Evolutionary conservation across 306 rosid genomes (phyloP).

Genomic region (Malus sieversii): DNA sequence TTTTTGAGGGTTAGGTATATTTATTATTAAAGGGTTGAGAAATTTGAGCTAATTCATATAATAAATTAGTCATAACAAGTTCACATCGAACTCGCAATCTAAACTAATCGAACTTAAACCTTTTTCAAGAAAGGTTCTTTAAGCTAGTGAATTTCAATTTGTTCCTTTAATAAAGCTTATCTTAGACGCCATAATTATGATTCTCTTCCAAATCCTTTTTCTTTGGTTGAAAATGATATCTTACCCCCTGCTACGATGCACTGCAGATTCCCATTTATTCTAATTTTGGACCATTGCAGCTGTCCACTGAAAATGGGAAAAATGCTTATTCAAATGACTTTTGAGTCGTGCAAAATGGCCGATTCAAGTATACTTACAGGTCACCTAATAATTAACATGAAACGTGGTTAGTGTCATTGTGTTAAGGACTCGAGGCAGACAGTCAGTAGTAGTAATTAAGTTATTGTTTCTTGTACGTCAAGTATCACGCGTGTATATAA

Average conservation of each 20-base stretch:
- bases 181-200: neutral
- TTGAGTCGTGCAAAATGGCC: neutral
- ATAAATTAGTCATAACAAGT: too few species aligned
- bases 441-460: neutral
- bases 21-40: too few species aligned
- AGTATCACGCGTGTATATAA: too few species aligned
- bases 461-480: too few species aligned
- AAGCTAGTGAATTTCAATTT: neutral
- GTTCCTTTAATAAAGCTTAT: neutral
- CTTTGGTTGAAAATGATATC: neutral
- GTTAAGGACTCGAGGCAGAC: neutral
- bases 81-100: too few species aligned
- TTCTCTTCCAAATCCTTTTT: neutral
- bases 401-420: neutral
- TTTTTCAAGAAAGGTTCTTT: neutral
- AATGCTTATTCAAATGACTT: neutral
- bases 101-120: too few species aligned
- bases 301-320: neutral
- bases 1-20: too few species aligned
- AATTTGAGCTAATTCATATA: too few species aligned
- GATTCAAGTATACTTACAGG: neutral
- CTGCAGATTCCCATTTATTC: neutral
- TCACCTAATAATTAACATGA: neutral
- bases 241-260: neutral
- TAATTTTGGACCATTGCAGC: neutral